Evolutionary conservation across 352 stramenopile genomes (phyloP), one percentile per base, ranked within the genome.

Genomic region (Globisporangium acanthophoron): DNA sequence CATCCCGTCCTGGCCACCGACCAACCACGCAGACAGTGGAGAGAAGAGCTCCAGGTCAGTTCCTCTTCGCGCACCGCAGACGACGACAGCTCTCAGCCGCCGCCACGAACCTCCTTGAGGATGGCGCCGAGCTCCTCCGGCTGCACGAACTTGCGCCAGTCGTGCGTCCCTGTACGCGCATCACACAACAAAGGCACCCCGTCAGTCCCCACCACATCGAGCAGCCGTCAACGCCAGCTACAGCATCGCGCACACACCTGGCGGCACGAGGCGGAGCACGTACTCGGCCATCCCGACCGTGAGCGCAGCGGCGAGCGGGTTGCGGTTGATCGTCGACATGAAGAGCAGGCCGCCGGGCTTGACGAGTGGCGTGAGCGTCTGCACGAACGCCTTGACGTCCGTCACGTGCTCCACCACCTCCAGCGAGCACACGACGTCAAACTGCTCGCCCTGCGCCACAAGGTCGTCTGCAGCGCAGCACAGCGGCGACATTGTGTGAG

Each of bases 361-460:
- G 39, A 94, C 79, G 5, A 93, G 67, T n/a, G 77, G 72, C 29
- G 82, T 88, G 43, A 92, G 77, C 44, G 80, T 80, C 56, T 80
- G 73, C 40, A 94, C 67, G 62, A 93, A 94, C 18, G 70, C 67
- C 7, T 70, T 53, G 31, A 88, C 73, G 49, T 93, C 75, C 2
- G 80, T 74, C 49, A 94, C 85, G 51, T 94, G 85, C 58, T 94
- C 85, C 52, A 94, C 79, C 27, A 94, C 85, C 70, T 94, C 85
- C 3, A 94, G 68, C 48, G 85, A 91, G 54, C 83, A 94, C 35
- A 94, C 83, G n/a, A 94, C 66, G 54, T 94, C 81, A 35, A 92
- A 93, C 49, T 83, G 66, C 54, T 91, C 83, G 54, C 71, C 70
- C 16, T 87, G 69, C 16, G 61, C 65, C 52, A 92, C 81, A 18